Evolutionary conservation across 805 yeast genomes (phyloP).

Genomic region (Candida broadrunensis): DNA sequence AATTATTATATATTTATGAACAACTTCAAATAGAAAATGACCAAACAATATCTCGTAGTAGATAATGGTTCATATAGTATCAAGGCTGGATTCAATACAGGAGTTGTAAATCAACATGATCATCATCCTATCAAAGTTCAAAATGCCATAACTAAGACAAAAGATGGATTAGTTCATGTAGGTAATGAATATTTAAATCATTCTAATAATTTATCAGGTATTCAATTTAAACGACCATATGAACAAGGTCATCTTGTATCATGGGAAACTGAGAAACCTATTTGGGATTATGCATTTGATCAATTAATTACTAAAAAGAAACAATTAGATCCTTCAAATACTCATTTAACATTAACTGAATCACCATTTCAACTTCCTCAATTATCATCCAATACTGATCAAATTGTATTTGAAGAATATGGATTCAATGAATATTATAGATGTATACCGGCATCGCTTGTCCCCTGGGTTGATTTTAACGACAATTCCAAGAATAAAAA

Average conservation of each 20-base stretch:
- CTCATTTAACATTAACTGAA: slow-evolving; percentile 72
- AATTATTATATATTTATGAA: too few species aligned
- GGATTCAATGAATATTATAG: slow-evolving; percentile 72
- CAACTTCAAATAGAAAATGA: too few species aligned
- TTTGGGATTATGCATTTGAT: slow-evolving; percentile 82
- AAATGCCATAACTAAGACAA: slow-evolving; percentile 71
- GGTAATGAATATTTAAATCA: slow-evolving; percentile 63
- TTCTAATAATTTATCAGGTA: slow-evolving; percentile 71
- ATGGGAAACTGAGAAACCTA: slow-evolving; percentile 85
- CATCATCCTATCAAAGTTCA: slow-evolving; percentile 48
- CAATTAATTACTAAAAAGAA: slow-evolving; percentile 2
- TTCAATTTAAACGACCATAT: slow-evolving; percentile 74
- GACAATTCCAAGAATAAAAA: slow-evolving; percentile 9
- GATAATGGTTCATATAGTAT: slow-evolving; percentile 90
- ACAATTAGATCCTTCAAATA: slow-evolving; percentile 16
- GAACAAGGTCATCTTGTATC: slow-evolving; percentile 87
- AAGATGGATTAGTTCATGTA: slow-evolving; percentile 68
- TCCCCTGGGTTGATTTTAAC: slow-evolving; percentile 17
- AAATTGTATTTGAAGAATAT: slow-evolving; percentile 90
- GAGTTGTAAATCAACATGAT: slow-evolving; percentile 3
- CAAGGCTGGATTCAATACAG: slow-evolving; percentile 44
- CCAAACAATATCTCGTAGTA: slow-evolving; percentile 47
- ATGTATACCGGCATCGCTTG: slow-evolving; percentile 55
- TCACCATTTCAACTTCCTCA: slow-evolving; percentile 79
- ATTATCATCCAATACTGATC: slow-evolving; percentile 81